These are phyloP conservation scores for Xylariaceae sp. DNA, from an alignment of 2,329 filamentous ascomycete species.

Conservation along the genomic window DNA sequence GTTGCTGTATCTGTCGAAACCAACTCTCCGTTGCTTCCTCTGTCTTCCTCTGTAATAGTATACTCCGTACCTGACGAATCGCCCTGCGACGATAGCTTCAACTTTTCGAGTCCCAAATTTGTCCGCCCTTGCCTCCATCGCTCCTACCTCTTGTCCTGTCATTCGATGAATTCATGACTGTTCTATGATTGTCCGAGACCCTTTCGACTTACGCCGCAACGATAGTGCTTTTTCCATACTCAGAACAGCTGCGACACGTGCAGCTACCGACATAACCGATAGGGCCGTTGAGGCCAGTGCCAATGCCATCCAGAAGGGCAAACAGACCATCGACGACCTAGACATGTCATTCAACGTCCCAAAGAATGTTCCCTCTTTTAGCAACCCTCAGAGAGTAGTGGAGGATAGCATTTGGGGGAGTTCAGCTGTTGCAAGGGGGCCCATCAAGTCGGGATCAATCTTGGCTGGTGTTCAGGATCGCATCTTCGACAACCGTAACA, in stretches of 20 bases:
- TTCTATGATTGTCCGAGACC: conserved; percentile 40
- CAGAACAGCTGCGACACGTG: conserved; percentile 42
- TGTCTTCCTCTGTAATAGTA: too few relatives aligned
- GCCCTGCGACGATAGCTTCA: too few relatives aligned
- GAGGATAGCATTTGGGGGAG: conserved; percentile 65
- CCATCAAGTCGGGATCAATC: conserved; percentile 29
- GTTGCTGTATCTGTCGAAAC: too few relatives aligned
- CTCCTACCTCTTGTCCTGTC: too few relatives aligned
- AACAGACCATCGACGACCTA: conserved; percentile 30
- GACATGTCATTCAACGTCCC: conserved; percentile 65
- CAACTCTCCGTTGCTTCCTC: too few relatives aligned
- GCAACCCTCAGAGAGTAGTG: conserved; percentile 57
- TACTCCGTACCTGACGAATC: too few relatives aligned
- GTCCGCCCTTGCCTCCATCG: too few relatives aligned
- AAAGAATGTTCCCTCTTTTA: conserved; percentile 66
- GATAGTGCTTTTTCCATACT: conserved; percentile 35
- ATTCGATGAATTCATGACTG: background rate
- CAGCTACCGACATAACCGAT: conserved; percentile 40
- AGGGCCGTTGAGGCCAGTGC: conserved; percentile 46
- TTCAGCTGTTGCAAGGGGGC: conserved; percentile 38
- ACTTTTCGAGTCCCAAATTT: too few relatives aligned
- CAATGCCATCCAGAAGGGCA: conserved; percentile 41
- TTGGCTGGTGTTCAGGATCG: conserved; percentile 55
- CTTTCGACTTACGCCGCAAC: conserved; percentile 38
- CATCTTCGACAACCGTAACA: conserved; percentile 56